Percentiles rank a stretch among this genome's conserved stretches.
Evolutionary conservation across 305 asterid species (phyloP).

Genomic region (Stenogyne calaminthoides): DNA sequence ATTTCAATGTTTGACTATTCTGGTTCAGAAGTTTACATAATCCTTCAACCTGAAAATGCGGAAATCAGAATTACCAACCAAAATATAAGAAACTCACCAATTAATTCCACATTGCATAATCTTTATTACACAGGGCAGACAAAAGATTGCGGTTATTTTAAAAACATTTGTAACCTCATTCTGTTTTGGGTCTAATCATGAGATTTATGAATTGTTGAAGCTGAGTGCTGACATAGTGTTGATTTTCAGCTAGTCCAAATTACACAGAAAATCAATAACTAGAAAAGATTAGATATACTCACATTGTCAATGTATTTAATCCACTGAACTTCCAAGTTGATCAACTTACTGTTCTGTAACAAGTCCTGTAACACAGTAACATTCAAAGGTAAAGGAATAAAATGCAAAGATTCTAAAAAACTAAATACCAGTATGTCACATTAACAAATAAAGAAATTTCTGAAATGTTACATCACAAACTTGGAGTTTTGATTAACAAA

Average conservation of each 20-base stretch:
- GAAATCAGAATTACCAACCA: constrained; percentile 35
- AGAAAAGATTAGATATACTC: constrained; percentile 28
- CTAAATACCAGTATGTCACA: background rate
- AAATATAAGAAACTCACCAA: constrained; percentile 8
- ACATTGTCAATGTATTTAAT: constrained; percentile 84
- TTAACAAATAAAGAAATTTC: no score
- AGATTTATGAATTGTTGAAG: constrained; percentile 13
- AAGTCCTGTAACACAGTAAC: constrained; percentile 58
- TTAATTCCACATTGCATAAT: background rate
- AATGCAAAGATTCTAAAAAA: background rate
- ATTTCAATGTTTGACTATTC: constrained; percentile 62
- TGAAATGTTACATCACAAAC: background rate
- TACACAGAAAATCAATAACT: background rate
- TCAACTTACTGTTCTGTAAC: constrained; percentile 65
- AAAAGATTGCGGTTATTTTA: background rate
- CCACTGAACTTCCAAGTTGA: constrained; percentile 80
- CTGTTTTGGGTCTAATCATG: no score
- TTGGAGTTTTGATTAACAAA: background rate
- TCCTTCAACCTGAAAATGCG: constrained; percentile 72
- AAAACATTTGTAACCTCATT: background rate
- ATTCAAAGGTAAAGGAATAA: constrained; percentile 27
- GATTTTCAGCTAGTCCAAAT: background rate
- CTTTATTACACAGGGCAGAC: background rate
- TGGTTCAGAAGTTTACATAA: constrained; percentile 77
- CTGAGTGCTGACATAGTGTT: background rate